phyloP scores from a whole-genome alignment of 176 grass and related monocot species.

The Eleusine coracana region DNA sequence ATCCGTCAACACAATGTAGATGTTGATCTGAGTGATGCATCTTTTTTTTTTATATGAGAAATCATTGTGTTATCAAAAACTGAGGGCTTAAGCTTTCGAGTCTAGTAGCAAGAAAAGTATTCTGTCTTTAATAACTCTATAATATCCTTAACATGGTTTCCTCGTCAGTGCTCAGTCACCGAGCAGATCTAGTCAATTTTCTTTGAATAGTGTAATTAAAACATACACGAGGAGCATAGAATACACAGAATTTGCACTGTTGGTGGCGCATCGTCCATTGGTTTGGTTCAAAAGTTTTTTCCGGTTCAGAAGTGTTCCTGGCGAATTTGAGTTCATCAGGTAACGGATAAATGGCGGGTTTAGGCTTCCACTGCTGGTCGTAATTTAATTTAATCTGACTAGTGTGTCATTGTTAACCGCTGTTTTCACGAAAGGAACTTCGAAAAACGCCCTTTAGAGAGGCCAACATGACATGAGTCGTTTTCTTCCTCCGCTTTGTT shows the following conservation, averaged over 20 bases:
- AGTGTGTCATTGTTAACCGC: background rate
- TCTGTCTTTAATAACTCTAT: background rate
- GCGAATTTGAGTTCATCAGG: background rate
- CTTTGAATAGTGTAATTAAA: background rate
- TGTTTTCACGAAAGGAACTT: conserved; percentile 11
- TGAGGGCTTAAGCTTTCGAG: background rate
- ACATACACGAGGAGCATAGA: no score
- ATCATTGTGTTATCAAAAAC: background rate
- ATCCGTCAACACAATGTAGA: background rate
- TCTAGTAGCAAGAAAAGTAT: background rate
- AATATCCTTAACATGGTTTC: background rate
- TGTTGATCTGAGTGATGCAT: background rate
- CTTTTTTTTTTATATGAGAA: background rate
- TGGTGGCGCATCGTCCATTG: conserved; percentile 11
- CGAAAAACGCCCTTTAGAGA: background rate
- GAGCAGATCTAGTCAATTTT: background rate
- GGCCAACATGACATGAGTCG: background rate
- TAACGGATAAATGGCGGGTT: background rate
- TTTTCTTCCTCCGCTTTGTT: background rate
- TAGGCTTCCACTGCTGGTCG: background rate
- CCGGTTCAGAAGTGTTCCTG: background rate
- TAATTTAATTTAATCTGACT: background rate
- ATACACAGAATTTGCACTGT: background rate
- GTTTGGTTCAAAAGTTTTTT: background rate
- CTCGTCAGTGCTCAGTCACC: conserved; percentile 1